phyloP scores from a whole-genome alignment of 345 rosid genomes.

The Hibiscus syriacus region DNA sequence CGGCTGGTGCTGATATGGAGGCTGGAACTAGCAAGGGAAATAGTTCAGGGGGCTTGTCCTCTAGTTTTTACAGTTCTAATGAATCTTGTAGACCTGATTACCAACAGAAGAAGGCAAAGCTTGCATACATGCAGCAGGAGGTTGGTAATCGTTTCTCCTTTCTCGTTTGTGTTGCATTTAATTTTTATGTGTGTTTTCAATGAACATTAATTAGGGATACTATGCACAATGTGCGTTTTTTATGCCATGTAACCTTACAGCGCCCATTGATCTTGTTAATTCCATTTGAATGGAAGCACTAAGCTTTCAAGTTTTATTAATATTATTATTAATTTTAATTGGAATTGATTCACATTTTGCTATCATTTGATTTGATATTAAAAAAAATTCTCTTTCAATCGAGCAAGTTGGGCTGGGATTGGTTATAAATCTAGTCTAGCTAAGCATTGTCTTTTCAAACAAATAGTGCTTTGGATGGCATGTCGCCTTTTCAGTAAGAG shows the following conservation, averaged over 20 bases:
- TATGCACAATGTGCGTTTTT: not conserved
- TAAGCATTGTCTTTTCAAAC: not conserved
- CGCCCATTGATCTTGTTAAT: too few relatives aligned
- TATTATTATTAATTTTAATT: too few relatives aligned
- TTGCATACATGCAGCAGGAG: slow-evolving; percentile 53
- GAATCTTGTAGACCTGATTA: slow-evolving; percentile 34
- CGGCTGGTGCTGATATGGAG: not conserved
- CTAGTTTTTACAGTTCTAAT: slow-evolving; percentile 23
- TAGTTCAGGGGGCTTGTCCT: slow-evolving; percentile 11
- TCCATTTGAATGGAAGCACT: too few relatives aligned
- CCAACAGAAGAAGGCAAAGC: slow-evolving; percentile 51
- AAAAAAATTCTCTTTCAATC: too few relatives aligned
- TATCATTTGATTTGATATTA: too few relatives aligned
- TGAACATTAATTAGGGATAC: not conserved
- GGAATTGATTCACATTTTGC: too few relatives aligned
- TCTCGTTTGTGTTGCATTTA: not conserved
- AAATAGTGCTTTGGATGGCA: not conserved
- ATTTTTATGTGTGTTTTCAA: not conserved
- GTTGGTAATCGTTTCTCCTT: slow-evolving; percentile 20
- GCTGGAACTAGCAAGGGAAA: not conserved
- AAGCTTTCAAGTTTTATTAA: too few relatives aligned
- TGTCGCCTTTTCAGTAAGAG: not conserved
- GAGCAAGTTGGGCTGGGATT: too few relatives aligned
- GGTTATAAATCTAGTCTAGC: not conserved
- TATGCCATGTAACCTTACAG: not conserved